phyloP scores from a whole-genome alignment of 164 flowering plant species.

The Amborella trichopoda region DNA sequence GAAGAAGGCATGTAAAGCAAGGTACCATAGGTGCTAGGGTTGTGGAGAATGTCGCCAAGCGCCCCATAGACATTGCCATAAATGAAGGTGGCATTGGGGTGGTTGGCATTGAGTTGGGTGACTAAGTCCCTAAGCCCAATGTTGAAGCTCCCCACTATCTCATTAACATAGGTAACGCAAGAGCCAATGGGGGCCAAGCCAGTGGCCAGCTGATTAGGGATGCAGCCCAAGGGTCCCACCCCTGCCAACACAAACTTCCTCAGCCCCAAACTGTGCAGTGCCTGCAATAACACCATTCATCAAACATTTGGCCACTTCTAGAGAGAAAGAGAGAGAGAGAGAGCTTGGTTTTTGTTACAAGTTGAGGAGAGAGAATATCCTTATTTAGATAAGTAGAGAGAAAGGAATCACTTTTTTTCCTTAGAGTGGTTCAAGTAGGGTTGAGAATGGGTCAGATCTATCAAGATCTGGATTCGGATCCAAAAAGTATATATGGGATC shows the following conservation, averaged over 20 bases:
- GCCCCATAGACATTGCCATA: conserved; percentile 45
- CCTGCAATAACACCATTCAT: conserved; percentile 23
- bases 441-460: not conserved
- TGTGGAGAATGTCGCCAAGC: conserved; percentile 59
- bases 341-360: too few relatives aligned
- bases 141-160: conserved; percentile 51
- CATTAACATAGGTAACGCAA: conserved; percentile 49
- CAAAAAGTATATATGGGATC: too few relatives aligned
- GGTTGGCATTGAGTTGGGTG: conserved; percentile 33
- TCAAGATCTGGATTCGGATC: not conserved
- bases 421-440: not conserved
- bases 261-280: conserved; percentile 53
- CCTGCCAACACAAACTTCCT: conserved; percentile 68
- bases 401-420: not conserved
- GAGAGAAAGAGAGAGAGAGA: not conserved
- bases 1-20: not conserved
- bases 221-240: conserved; percentile 69
- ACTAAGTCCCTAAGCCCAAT: conserved; percentile 46
- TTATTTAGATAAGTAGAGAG: not conserved
- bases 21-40: conserved; percentile 45
- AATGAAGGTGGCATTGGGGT: conserved; percentile 43
- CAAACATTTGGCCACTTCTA: not conserved
- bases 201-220: conserved; percentile 49
- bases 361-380: too few relatives aligned
- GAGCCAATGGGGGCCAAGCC: conserved; percentile 35